These are phyloP conservation scores for Phytophthora capsici DNA, from an alignment of 352 stramenopile species.

Conservation along the genomic window DNA sequence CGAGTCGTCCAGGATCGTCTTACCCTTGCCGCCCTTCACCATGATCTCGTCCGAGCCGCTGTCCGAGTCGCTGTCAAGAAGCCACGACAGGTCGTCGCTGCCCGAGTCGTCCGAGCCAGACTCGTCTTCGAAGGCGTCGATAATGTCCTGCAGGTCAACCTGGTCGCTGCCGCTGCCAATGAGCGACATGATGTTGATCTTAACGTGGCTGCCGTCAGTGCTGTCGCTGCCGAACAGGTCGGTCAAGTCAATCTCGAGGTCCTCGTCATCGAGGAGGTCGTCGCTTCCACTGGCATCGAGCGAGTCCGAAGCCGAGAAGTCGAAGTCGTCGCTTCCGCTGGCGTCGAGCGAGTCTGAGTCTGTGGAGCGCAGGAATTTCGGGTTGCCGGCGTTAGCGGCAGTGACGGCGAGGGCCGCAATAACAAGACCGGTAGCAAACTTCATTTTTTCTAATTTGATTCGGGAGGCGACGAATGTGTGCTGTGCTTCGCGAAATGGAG, in stretches of 20 bases:
- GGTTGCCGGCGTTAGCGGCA: slow-evolving; percentile 20
- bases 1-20: not conserved
- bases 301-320: slow-evolving; percentile 15
- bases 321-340: slow-evolving; percentile 18
- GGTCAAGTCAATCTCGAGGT: slow-evolving; percentile 27
- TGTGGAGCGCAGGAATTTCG: slow-evolving; percentile 17
- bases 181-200: slow-evolving; percentile 27
- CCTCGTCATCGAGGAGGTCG: slow-evolving; percentile 19
- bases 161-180: slow-evolving; percentile 36
- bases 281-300: slow-evolving; percentile 18
- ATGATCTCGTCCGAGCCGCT: slow-evolving; percentile 6
- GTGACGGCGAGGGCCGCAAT: slow-evolving; percentile 34
- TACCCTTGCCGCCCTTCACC: slow-evolving; percentile 5
- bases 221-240: slow-evolving; percentile 31
- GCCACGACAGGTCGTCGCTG: slow-evolving; percentile 22
- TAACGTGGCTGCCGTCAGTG: slow-evolving; percentile 13
- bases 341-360: slow-evolving; percentile 2
- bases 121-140: slow-evolving; percentile 20
- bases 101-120: slow-evolving; percentile 9
- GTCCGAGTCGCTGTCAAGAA: slow-evolving; percentile 18
- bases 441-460: slow-evolving; percentile 34
- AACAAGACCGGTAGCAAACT: slow-evolving; percentile 27
- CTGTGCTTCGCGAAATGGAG: slow-evolving; percentile 31
- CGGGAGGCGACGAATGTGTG: slow-evolving; percentile 7
- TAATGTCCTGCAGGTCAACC: slow-evolving; percentile 26